Base-by-base conservation (phyloP, 78 protist genomes). In the Trichosphaerium sp. region DNA sequence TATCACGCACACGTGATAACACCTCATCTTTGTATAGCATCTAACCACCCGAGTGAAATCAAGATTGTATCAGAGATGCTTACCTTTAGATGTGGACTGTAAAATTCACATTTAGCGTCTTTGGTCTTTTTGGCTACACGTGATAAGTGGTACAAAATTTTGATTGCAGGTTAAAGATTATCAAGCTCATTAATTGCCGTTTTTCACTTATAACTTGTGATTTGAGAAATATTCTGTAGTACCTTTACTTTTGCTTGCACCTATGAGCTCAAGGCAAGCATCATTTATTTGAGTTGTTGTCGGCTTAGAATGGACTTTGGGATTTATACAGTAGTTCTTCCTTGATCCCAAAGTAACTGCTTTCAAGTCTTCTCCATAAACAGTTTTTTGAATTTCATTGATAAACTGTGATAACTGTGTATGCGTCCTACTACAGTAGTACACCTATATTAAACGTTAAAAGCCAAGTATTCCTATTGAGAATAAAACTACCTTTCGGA, bases 361-460 rank as follows among this genome's bases (percentile, higher is more conserved):
- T 47, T 43, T 6, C 35, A 84, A 14, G 2, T 0, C 12, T 12
- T 4, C 31, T 21, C 43, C 62, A 29, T 3, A 62, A 2, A 11
- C 4, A 25, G 91, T 84, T 25, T 48, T 52, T 18, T n/a, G 4
- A n/a, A 87, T 23, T 51, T 88, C 93, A 39, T 25, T 35, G 0
- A 86, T 66, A 18, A 88, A 71, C 55, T 88, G 93, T 21, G 68
- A 26, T 4, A 88, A 58, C 76, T 88, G 93, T 51, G 93, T 60
- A 78, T 88, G 93, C 40, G 93, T 88, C 4, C 93, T 61, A 8
- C 79, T 62, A 59, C 78, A 69, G 69, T 41, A 88, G 29, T 58
- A 26, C 7, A 88, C 8, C 71, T 80, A 26, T 11, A 47, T 32
- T 15, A 62, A 26, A 11, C 51, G 51, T 40, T 14, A 3, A n/a